Conservation (phyloP, 2,329 filamentous ascomycete species). For the Parasarocladium wereldwijsianum region DNA sequence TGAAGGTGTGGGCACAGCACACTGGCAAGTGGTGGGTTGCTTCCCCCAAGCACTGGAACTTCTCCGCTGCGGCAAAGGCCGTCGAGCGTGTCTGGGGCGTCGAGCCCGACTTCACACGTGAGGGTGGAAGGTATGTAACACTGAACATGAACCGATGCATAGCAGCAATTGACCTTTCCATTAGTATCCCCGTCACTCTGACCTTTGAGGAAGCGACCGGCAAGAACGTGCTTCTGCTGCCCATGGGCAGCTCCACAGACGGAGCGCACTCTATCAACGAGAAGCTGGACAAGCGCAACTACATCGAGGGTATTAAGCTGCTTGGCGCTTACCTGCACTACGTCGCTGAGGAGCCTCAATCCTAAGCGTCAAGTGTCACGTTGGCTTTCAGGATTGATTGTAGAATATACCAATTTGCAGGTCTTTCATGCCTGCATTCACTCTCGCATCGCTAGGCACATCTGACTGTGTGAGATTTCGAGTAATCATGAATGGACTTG, state of each 20-base stretch:
- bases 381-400: not conserved
- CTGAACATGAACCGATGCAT: constrained; percentile 1
- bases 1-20: constrained; percentile 73
- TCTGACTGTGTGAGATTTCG: no score
- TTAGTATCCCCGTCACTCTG: constrained; percentile 88
- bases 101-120: constrained; percentile 85
- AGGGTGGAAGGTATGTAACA: constrained; percentile 70
- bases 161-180: no score
- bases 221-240: constrained; percentile 90
- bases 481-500: no score
- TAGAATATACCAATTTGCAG: not conserved
- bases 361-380: constrained; percentile 10
- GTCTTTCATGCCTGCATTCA: not conserved
- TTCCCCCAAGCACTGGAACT: constrained; percentile 98
- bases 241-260: constrained; percentile 95
- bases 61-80: constrained; percentile 86
- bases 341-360: constrained; percentile 70
- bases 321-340: constrained; percentile 93
- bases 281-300: constrained; percentile 93
- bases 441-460: no score
- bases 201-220: constrained; percentile 96
- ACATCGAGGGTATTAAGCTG: constrained; percentile 95
- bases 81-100: constrained; percentile 90
- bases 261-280: constrained; percentile 97
- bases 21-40: constrained; percentile 98